Evolutionary conservation across 1,284 basidiomycete genomes (phyloP), one percentile per base, ranked within the genome.

Genomic region (Agroathelia rolfsii): DNA sequence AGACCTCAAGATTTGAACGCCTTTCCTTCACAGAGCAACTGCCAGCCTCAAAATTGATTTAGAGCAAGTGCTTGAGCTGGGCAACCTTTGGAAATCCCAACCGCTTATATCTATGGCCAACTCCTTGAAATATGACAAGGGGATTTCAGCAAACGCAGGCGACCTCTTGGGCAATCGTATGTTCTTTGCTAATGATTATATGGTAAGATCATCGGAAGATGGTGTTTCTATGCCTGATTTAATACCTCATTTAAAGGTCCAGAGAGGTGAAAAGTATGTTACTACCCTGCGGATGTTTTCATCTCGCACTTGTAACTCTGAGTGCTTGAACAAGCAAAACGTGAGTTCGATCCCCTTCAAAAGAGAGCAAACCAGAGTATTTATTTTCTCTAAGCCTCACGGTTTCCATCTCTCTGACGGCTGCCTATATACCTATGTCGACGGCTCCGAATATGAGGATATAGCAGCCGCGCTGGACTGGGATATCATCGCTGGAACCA

Each of bases 321-420:
- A 30, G 18, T 30, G 29, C 18, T n/a, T 30, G 7, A 30, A 30
- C 13, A 53, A 52, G 8, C 6, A 11, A 15, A 30, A 20, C 18
- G 29, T 30, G 16, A 30, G 18, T 9, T 17, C n/a, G 16, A 9
- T 30, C 29, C 8, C 13, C 13, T 20, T n/a, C 10, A 6, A n/a
- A n/a, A n/a, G n/a, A n/a, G n/a, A n/a, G n/a, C n/a, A n/a, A n/a
- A n/a, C n/a, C n/a, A n/a, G n/a, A 11, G n/a, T 32, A 14, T 31
- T 14, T 18, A 28, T 22, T 19, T n/a, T 25, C 16, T 30, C 21
- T 9, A 32, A 73, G 70, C 70, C 67, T 5, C 55, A 68, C 8
- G 79, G 77, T 0, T 79, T 80, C 53, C 77, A 81, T 43, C 58
- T 82, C 4, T 62, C 75, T 1, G 76, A 81, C 40, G 78, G 78